phyloP scores from a whole-genome alignment of 768 basidiomycete species.

The Suillus lakei region DNA sequence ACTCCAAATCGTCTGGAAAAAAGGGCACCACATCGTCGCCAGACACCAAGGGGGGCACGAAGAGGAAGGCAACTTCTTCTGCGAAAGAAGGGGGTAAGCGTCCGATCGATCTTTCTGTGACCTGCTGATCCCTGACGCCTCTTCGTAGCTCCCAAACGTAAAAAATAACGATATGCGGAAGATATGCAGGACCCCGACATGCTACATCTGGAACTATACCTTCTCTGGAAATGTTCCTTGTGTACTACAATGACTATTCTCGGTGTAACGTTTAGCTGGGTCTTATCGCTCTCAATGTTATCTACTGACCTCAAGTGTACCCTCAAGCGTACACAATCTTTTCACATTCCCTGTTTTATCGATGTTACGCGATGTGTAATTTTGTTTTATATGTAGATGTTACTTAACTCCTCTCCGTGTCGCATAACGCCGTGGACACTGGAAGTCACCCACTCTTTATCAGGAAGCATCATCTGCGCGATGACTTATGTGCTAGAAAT shows the following conservation, averaged over 20 bases:
- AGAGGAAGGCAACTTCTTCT: conserved; percentile 50
- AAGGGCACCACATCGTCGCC: conserved; percentile 24
- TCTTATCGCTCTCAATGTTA: not conserved
- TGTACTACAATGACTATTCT: not conserved
- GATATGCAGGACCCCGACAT: not conserved
- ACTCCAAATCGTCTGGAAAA: conserved; percentile 15
- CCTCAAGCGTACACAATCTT: not conserved
- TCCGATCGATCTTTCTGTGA: not conserved
- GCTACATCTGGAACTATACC: conserved; percentile 4
- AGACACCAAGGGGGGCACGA: conserved; percentile 36
- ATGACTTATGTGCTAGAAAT: not conserved
- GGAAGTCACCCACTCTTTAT: not conserved
- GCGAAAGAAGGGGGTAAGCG: conserved; percentile 43
- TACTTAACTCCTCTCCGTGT: not conserved
- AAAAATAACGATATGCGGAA: not conserved
- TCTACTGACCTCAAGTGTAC: conserved; percentile 1
- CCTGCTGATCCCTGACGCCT: conserved; percentile 30
- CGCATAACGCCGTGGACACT: not conserved
- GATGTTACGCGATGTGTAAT: not conserved
- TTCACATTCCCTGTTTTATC: not conserved
- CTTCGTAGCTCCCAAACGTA: conserved; percentile 5
- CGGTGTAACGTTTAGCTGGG: not conserved
- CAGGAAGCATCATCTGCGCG: not conserved
- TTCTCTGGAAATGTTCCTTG: conserved; percentile 1
- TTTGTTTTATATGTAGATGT: not conserved